Evolutionary conservation across 116 monocot species (phyloP).

Genomic region (Trichopus zeylanicus): DNA sequence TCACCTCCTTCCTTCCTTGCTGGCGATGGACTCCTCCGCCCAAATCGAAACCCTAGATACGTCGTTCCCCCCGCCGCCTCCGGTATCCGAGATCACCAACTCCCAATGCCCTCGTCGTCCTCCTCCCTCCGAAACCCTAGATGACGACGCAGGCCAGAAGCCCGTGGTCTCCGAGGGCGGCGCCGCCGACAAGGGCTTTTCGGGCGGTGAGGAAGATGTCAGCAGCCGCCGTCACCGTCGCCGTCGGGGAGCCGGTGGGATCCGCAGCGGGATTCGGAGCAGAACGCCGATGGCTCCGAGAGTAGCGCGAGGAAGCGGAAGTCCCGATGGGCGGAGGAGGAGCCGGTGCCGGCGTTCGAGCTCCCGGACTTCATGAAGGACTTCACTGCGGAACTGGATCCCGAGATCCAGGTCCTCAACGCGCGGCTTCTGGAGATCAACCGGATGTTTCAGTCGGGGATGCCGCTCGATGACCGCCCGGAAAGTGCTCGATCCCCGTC

Average conservation of each 20-base stretch:
- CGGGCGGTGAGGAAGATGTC: conserved; percentile 60
- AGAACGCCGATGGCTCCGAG: conserved; percentile 19
- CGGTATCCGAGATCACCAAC: conserved; percentile 8
- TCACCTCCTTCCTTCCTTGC: not conserved
- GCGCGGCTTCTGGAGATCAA: conserved; percentile 61
- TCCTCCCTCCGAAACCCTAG: conserved; percentile 10
- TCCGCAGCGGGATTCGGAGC: conserved; percentile 30
- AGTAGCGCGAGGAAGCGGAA: conserved; percentile 42
- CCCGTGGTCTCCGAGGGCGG: conserved; percentile 24
- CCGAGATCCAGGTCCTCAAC: conserved; percentile 78
- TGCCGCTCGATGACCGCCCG: conserved; percentile 56
- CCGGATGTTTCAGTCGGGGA: conserved; percentile 56
- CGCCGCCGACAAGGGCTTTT: conserved; percentile 20
- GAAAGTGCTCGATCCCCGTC: conserved; percentile 79
- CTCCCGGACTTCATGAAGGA: conserved; percentile 97
- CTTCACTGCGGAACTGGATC: conserved; percentile 69
- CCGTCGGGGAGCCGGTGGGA: conserved; percentile 96
- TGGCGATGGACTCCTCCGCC: not conserved
- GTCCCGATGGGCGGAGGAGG: conserved; percentile 86
- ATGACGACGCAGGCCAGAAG: not conserved
- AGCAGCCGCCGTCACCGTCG: conserved; percentile 52
- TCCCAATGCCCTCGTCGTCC: not conserved
- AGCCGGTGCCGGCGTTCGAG: conserved; percentile 40
- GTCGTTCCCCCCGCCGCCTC: not conserved
- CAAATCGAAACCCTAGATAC: conserved; percentile 14